Evolutionary conservation across 768 basidiomycete species (phyloP).

Genomic region (Amanita pseudoporphyria): DNA sequence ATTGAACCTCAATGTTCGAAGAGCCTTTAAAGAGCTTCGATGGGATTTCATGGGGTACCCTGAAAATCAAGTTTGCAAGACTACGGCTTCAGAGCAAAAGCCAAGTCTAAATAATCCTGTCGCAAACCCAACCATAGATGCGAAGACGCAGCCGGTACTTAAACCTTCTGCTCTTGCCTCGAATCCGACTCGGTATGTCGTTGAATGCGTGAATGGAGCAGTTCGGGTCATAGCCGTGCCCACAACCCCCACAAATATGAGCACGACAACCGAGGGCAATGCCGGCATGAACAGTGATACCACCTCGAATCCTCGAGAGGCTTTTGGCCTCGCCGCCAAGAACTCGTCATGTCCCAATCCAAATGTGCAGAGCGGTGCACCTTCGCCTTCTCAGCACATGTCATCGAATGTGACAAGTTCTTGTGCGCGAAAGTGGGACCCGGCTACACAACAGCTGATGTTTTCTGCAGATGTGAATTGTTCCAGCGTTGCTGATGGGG

Average conservation of each 20-base stretch:
- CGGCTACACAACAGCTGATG: background rate
- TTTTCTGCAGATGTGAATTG: slow-evolving; percentile 5
- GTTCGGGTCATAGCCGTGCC: slow-evolving; percentile 1
- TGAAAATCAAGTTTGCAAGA: background rate
- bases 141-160: background rate
- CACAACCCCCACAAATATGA: background rate
- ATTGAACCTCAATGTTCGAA: slow-evolving; percentile 3
- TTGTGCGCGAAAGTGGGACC: slow-evolving; percentile 1
- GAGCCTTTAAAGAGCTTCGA: slow-evolving; percentile 4
- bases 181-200: slow-evolving; percentile 1
- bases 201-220: background rate
- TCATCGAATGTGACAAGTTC: background rate
- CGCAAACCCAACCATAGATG: background rate
- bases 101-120: background rate
- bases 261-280: background rate
- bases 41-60: background rate
- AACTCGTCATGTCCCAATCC: background rate
- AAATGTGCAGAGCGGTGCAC: background rate
- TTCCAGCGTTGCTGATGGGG: background rate
- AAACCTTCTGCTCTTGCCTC: background rate
- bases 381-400: background rate
- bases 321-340: background rate
- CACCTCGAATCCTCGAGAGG: background rate
- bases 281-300: background rate
- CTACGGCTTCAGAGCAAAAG: background rate